A percentile compares a stretch with the other conserved stretches of the same genome.
Evolutionary conservation across 1,139 yeast species (phyloP).

Genomic region (Pneumocystis jirovecii): DNA sequence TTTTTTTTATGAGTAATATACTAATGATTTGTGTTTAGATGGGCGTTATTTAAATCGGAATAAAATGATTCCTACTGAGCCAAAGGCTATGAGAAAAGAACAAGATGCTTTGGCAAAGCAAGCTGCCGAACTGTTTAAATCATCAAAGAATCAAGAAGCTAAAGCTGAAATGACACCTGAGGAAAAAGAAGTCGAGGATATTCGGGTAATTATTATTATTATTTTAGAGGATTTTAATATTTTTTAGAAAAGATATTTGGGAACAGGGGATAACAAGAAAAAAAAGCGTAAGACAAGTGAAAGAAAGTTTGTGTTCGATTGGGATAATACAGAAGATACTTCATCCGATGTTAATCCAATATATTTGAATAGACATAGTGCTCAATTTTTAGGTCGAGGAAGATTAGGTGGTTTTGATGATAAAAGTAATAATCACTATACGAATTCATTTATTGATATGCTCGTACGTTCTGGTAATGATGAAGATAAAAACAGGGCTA

Average conservation of each 20-base stretch:
- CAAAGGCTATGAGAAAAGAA: background rate
- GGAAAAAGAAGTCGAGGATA: constrained; percentile 5
- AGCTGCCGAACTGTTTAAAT: constrained; percentile 1
- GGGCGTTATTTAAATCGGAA: background rate
- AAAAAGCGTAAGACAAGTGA: constrained; percentile 13
- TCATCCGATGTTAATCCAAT: constrained; percentile 33
- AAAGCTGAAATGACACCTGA: constrained; percentile 8
- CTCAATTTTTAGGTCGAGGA: constrained; percentile 17
- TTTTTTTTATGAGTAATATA: background rate
- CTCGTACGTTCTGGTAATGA: constrained; percentile 1
- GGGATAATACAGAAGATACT: constrained; percentile 61
- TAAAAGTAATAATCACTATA: background rate
- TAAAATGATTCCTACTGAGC: background rate
- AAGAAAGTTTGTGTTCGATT: constrained; percentile 48
- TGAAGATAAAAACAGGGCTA: constrained; percentile 1
- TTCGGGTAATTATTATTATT: background rate
- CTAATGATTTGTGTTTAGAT: background rate
- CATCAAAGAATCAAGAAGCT: constrained; percentile 5
- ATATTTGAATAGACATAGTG: constrained; percentile 15
- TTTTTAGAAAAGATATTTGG: background rate
- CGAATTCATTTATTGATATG: constrained; percentile 2
- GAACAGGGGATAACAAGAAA: constrained; percentile 9
- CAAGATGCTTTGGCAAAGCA: background rate
- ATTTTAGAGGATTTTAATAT: background rate
- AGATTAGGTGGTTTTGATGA: constrained; percentile 7